A percentile compares a stretch with the other conserved stretches of the same genome.
These are phyloP conservation scores for Fusarium palustre DNA, from an alignment of 2,329 filamentous ascomycete genomes.

Conservation along the genomic window DNA sequence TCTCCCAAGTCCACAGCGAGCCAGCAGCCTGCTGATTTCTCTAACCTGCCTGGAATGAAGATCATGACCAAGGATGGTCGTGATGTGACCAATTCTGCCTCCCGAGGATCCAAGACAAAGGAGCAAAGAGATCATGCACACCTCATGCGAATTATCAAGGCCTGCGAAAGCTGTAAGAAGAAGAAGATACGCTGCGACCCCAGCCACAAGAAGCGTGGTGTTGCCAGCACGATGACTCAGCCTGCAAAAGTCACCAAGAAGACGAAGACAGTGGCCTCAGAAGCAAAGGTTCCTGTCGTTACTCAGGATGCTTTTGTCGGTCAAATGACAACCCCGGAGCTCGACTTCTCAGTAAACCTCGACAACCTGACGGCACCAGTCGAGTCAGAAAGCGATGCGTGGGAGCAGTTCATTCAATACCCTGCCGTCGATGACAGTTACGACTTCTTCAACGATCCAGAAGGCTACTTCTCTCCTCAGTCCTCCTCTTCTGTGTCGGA, in stretches of 20 bases:
- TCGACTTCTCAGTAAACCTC: constrained; percentile 41
- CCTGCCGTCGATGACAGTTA: constrained; percentile 55
- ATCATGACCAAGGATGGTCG: constrained; percentile 73
- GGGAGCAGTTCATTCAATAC: constrained; percentile 62
- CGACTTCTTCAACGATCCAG: constrained; percentile 60
- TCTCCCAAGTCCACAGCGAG: constrained; percentile 48
- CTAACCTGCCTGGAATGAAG: constrained; percentile 71
- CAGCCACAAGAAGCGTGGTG: constrained; percentile 64
- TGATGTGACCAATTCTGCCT: constrained; percentile 72
- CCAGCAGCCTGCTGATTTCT: constrained; percentile 58
- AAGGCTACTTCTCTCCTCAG: constrained; percentile 57
- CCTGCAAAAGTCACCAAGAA: constrained; percentile 58
- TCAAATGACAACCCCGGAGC: constrained; percentile 32
- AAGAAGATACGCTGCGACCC: constrained; percentile 75
- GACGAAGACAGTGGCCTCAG: constrained; percentile 47
- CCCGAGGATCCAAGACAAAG: constrained; percentile 73
- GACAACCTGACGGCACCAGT: constrained; percentile 34
- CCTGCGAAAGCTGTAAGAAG: constrained; percentile 70
- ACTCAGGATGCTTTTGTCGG: constrained; percentile 18
- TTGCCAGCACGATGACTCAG: constrained; percentile 49
- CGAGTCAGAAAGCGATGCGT: constrained; percentile 48
- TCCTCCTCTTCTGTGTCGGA: constrained; percentile 46
- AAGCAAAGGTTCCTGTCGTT: constrained; percentile 26
- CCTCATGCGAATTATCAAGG: constrained; percentile 74
- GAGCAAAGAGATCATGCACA: constrained; percentile 76